Conservation (phyloP, 768 basidiomycete species). For the Boletus sensibilis region DNA sequence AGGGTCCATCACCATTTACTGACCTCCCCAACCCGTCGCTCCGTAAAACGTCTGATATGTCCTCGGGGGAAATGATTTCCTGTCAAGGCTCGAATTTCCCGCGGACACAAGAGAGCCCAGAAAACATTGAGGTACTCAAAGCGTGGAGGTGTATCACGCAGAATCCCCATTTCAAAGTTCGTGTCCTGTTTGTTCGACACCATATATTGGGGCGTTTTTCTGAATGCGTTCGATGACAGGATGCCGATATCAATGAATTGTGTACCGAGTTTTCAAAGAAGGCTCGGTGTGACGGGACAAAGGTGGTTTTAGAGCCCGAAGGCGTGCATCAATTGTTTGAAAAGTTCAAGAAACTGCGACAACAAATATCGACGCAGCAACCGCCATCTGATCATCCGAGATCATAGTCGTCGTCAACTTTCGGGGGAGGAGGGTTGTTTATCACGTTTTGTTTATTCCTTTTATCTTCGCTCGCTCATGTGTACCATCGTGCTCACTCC, state of each 20-base stretch:
- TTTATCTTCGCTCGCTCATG: constrained; percentile 12
- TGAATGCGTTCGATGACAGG: constrained; percentile 38
- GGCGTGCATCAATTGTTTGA: constrained; percentile 45
- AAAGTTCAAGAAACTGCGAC: constrained; percentile 33
- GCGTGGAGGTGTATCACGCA: constrained; percentile 79
- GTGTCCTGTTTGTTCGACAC: constrained; percentile 23
- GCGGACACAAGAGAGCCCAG: constrained; percentile 62
- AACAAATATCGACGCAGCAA: constrained; percentile 12
- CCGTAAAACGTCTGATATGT: constrained; percentile 44
- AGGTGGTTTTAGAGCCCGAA: constrained; percentile 67
- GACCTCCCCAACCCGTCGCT: constrained; percentile 25
- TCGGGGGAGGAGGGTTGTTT: neutral
- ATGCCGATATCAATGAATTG: constrained; percentile 74
- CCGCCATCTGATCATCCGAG: constrained; percentile 9
- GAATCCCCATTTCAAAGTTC: constrained; percentile 73
- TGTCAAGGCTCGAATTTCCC: constrained; percentile 72
- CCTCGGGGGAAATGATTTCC: constrained; percentile 53
- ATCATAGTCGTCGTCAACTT: constrained; percentile 5
- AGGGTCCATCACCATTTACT: constrained; percentile 63
- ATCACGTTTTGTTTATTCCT: constrained; percentile 18
- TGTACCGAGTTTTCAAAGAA: constrained; percentile 79
- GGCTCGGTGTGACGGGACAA: constrained; percentile 81
- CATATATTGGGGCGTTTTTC: neutral
- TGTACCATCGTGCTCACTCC: constrained; percentile 15
- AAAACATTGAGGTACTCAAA: constrained; percentile 73